Evolutionary conservation across 1,284 basidiomycete species (phyloP).

Genomic region (Pseudozyma tsukubaensis): DNA sequence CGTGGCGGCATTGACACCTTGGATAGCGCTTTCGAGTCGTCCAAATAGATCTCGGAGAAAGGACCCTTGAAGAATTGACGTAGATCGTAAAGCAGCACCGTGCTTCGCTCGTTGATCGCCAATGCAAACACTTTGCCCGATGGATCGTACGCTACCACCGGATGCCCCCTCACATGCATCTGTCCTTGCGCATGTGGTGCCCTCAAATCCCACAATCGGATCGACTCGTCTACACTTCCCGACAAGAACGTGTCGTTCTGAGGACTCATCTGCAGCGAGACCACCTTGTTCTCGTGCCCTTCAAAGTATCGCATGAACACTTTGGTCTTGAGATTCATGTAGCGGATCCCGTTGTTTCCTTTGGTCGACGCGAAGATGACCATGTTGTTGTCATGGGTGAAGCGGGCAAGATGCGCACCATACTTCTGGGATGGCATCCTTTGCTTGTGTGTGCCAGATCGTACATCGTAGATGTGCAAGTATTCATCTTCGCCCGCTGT

Average conservation of each 20-base stretch:
- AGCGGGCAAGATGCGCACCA: slow-evolving; percentile 90
- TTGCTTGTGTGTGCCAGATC: slow-evolving; percentile 84
- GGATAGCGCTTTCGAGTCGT: slow-evolving; percentile 69
- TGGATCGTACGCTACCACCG: slow-evolving; percentile 89
- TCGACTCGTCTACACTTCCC: slow-evolving; percentile 89
- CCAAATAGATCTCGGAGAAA: slow-evolving; percentile 83
- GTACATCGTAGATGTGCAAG: slow-evolving; percentile 87
- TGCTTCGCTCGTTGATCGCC: slow-evolving; percentile 76
- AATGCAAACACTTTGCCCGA: slow-evolving; percentile 92
- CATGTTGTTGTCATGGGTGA: slow-evolving; percentile 87
- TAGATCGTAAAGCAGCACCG: slow-evolving; percentile 77
- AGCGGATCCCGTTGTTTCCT: slow-evolving; percentile 90
- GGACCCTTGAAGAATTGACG: slow-evolving; percentile 88
- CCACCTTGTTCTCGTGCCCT: slow-evolving; percentile 86
- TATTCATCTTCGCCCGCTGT: slow-evolving; percentile 94
- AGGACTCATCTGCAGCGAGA: slow-evolving; percentile 90
- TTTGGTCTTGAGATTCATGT: slow-evolving; percentile 95
- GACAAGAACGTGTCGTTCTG: slow-evolving; percentile 96
- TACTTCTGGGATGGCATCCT: slow-evolving; percentile 93
- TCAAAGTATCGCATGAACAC: slow-evolving; percentile 94
- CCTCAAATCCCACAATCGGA: slow-evolving; percentile 95
- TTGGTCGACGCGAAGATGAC: slow-evolving; percentile 94
- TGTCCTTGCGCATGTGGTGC: slow-evolving; percentile 77
- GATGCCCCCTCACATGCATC: slow-evolving; percentile 74
- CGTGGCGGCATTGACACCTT: slow-evolving; percentile 73